These are phyloP conservation scores for Glycine soja DNA, from an alignment of 306 rosid genomes.

Conservation along the genomic window DNA sequence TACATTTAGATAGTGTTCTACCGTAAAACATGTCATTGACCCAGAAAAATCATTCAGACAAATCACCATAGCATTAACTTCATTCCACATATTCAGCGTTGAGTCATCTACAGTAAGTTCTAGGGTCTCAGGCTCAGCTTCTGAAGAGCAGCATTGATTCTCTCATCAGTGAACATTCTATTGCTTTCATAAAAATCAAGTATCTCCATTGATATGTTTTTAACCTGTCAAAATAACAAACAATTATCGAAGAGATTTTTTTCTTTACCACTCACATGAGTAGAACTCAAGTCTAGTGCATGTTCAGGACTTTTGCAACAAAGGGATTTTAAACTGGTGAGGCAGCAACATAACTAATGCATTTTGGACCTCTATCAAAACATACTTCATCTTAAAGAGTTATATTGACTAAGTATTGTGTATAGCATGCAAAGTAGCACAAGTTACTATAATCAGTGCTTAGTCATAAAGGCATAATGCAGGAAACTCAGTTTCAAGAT, in stretches of 20 bases:
- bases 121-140: conserved; percentile 65
- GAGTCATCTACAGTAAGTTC: conserved; percentile 25
- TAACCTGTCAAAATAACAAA: conserved; percentile 66
- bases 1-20: background rate
- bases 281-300: background rate
- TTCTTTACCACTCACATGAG: conserved; percentile 22
- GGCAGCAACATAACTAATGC: conserved; percentile 1
- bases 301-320: conserved; percentile 10
- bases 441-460: background rate
- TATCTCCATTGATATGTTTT: conserved; percentile 90
- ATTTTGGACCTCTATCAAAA: background rate
- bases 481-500: conserved; percentile 14
- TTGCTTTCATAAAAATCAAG: conserved; percentile 86
- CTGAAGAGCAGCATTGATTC: conserved; percentile 67
- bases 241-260: background rate
- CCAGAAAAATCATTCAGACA: conserved; percentile 11
- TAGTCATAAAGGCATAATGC: background rate
- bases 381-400: background rate
- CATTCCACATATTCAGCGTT: conserved; percentile 8
- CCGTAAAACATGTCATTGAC: conserved; percentile 25
- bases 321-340: background rate
- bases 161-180: conserved; percentile 62
- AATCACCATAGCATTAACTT: background rate
- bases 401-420: background rate
- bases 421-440: background rate